A percentile compares a stretch with the other conserved stretches of the same genome.
Conservation (phyloP, 225 moss, liverwort and hornwort genomes). For the Bryum argenteum region DNA sequence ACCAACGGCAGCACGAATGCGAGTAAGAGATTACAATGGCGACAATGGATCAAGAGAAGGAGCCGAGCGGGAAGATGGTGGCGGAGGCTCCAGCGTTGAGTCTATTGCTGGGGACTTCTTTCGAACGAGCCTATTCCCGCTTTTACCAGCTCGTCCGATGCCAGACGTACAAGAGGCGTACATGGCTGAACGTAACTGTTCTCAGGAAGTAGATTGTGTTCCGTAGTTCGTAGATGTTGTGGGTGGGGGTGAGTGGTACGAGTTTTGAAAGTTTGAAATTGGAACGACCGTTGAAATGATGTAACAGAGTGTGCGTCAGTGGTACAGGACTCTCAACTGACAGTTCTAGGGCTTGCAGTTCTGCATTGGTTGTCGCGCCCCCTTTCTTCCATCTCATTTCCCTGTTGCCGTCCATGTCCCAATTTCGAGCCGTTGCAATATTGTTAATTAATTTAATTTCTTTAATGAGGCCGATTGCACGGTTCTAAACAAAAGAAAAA, state of each 20-base stretch:
- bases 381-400: too few relatives aligned
- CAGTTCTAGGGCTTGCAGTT: not conserved
- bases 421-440: conserved; percentile 5
- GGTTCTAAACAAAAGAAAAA: too few relatives aligned
- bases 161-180: fast-evolving
- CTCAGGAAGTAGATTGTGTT: fast-evolving
- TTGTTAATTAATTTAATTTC: too few relatives aligned
- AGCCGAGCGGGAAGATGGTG: not conserved
- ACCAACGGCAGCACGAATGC: too few relatives aligned
- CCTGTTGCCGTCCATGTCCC: not conserved
- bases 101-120: not conserved
- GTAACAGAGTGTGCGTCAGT: not conserved
- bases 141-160: not conserved
- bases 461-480: too few relatives aligned
- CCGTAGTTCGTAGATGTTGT: not conserved
- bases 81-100: not conserved
- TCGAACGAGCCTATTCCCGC: not conserved
- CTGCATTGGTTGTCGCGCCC: too few relatives aligned
- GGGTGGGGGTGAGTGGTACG: not conserved
- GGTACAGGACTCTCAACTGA: conserved; percentile 17
- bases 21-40: too few relatives aligned
- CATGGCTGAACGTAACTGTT: not conserved
- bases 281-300: conserved; percentile 29
- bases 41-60: not conserved
- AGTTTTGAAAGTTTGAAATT: conserved; percentile 32